phyloP scores from a whole-genome alignment of 2,329 filamentous ascomycete species.

The Tolypocladium ophioglossoides region DNA sequence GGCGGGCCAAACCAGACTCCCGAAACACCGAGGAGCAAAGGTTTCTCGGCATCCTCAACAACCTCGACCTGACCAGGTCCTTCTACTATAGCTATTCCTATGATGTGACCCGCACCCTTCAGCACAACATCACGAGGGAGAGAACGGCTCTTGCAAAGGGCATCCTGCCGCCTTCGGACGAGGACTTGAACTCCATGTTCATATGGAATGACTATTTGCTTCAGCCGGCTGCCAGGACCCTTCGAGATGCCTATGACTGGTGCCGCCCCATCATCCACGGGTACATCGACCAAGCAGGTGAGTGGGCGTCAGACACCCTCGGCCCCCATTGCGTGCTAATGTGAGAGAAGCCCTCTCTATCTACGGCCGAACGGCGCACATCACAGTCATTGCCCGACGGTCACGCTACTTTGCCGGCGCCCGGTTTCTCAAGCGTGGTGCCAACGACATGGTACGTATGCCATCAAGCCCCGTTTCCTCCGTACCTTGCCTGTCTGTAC shows the following conservation, averaged over 20 bases:
- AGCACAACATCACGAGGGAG: conserved; percentile 82
- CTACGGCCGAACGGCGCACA: conserved; percentile 80
- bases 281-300: conserved; percentile 79
- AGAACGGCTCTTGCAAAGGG: conserved; percentile 60
- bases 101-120: conserved; percentile 83
- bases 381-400: conserved; percentile 85
- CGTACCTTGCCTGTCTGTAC: neutral
- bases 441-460: conserved; percentile 61
- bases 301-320: conserved; percentile 4
- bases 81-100: conserved; percentile 99
- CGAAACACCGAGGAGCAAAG: conserved; percentile 78
- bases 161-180: conserved; percentile 42
- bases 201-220: conserved; percentile 94
- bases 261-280: conserved; percentile 93
- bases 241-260: conserved; percentile 88
- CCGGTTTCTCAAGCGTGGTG: conserved; percentile 84
- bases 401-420: conserved; percentile 93
- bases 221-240: conserved; percentile 54
- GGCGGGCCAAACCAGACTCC: conserved; percentile 65
- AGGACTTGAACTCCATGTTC: conserved; percentile 87
- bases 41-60: conserved; percentile 80
- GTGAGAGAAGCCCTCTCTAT: conserved; percentile 52
- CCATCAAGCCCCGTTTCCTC: neutral
- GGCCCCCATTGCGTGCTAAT: neutral
- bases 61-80: conserved; percentile 77